Evolutionary conservation across 2,329 filamentous ascomycete genomes (phyloP).

Genomic region (Dothideomycetes sp.): DNA sequence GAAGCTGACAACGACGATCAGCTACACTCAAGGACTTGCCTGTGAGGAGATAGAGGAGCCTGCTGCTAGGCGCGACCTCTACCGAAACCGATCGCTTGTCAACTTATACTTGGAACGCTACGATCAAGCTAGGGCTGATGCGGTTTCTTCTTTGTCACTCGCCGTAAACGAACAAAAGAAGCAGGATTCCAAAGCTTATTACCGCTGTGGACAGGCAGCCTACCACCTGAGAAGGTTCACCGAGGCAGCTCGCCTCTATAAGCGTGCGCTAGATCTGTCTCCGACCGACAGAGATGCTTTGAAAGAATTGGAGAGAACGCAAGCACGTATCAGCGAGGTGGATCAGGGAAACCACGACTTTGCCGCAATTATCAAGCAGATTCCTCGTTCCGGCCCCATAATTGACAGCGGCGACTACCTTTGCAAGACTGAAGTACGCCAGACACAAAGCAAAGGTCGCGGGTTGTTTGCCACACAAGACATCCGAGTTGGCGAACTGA

Average conservation of each 20-base stretch:
- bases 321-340: constrained; percentile 17
- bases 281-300: constrained; percentile 15
- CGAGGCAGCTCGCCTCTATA: constrained; percentile 12
- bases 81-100: constrained; percentile 19
- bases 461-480: constrained; percentile 2
- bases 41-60: constrained; percentile 4
- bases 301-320: constrained; percentile 12
- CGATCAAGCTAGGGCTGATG: constrained; percentile 18
- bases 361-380: constrained; percentile 12
- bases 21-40: not conserved
- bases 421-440: not conserved
- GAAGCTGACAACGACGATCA: not conserved
- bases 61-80: constrained; percentile 14
- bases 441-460: constrained; percentile 1
- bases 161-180: not conserved
- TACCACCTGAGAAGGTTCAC: constrained; percentile 20
- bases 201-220: constrained; percentile 19
- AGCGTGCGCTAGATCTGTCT: constrained; percentile 10
- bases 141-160: constrained; percentile 12
- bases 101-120: constrained; percentile 17
- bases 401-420: constrained; percentile 20
- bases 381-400: not conserved
- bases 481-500: constrained; percentile 2
- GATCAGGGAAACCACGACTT: constrained; percentile 20
- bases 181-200: constrained; percentile 19